These are phyloP conservation scores for Solanum neorickii DNA, from an alignment of 257 asterid genomes.

Conservation along the genomic window DNA sequence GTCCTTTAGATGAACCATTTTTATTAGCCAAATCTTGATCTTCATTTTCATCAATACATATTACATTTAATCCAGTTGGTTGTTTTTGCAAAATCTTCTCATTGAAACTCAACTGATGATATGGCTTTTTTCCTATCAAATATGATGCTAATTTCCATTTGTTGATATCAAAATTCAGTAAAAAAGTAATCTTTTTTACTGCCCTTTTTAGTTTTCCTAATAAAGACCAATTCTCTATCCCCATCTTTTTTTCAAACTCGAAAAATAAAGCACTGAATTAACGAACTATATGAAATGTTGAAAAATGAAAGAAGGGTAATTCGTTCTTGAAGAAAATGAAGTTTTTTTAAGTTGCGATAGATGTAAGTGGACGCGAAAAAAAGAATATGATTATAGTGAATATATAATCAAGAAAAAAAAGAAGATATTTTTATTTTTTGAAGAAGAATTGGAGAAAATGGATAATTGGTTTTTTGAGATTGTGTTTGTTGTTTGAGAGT, in stretches of 20 bases:
- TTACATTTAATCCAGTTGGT: constrained; percentile 32
- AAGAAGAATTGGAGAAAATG: neutral
- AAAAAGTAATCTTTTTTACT: constrained; percentile 61
- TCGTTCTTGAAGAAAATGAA: neutral
- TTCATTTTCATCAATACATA: neutral
- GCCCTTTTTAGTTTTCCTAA: constrained; percentile 54
- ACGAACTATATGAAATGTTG: no score
- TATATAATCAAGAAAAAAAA: neutral
- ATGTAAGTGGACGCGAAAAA: neutral
- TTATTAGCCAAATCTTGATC: neutral
- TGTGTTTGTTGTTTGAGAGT: neutral
- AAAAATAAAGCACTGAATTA: neutral
- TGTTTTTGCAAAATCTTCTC: constrained; percentile 10
- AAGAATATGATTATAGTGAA: neutral
- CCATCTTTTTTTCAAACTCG: constrained; percentile 19
- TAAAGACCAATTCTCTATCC: constrained; percentile 22
- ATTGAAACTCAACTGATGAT: constrained; percentile 42
- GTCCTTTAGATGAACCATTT: neutral
- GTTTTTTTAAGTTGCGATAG: no score
- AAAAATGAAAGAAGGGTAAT: neutral
- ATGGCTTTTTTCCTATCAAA: constrained; percentile 10
- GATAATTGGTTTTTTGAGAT: neutral
- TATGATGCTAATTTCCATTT: constrained; percentile 46
- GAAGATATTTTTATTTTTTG: neutral
- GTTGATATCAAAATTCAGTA: constrained; percentile 37